Base-by-base conservation (phyloP, 345 rosid genomes). In the Lagerstroemia speciosa region DNA sequence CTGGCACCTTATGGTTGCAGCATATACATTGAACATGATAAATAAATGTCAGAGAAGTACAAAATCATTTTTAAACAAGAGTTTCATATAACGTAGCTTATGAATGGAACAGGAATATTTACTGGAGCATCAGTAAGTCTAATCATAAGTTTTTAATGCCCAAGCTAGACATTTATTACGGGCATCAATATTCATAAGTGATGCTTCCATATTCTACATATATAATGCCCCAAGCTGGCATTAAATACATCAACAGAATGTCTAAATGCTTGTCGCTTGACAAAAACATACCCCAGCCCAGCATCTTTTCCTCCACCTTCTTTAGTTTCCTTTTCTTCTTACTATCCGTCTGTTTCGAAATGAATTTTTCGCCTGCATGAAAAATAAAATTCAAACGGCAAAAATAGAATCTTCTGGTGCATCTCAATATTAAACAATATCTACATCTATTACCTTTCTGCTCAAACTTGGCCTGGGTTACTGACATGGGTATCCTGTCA, bases 281-380 rank as follows among this genome's bases (percentile, higher is more conserved):
- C 34, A 63, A 31, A 31, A 77, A 73, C 88, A 71, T 71, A 94
- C 98, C 92, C 99, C 99, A 94, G 72, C 99, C 89, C 77, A 94
- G 99, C 78, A 94, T 84, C 84, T 76, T 94, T 20, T 92, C 90
- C 81, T 92, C 97, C 43, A 84, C 98, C 81, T 77, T 90, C 84
- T 86, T 94, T 63, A 92, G 84, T 77, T 94, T 94, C 84, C 78
- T 94, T 81, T 92, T 94, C 89, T 89, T 94, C 84, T 79, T 84
- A 87, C 64, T 84, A 67, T 94, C 98, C 5, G 80, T 81, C 78
- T 92, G 85, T 76, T 94, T 92, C 48, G 93, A 43, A 63, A 94
- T 67, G 71, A 94, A 92, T 66, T 78, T 87, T 5, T 94, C 96
- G 72, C 99, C 99, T 94, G 86, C 81, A 77, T 73, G 61, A 70